Conservation (phyloP, 257 asterid genomes). For the Asclepias syriaca region DNA sequence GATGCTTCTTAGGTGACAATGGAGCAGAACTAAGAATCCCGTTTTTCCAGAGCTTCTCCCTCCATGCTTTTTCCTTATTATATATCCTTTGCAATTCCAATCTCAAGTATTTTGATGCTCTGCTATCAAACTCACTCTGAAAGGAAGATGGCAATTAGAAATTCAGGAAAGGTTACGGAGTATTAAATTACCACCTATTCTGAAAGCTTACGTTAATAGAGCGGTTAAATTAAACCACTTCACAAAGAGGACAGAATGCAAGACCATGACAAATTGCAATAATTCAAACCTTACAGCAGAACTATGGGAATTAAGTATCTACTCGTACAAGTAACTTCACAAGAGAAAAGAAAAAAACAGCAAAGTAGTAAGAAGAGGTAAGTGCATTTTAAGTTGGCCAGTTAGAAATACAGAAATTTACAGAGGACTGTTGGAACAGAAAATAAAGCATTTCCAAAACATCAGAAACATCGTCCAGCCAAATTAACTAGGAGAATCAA, state of each 20-base stretch:
- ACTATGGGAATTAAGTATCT: neutral
- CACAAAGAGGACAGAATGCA: neutral
- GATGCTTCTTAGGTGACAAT: constrained; percentile 57
- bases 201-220: too few species aligned
- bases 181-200: too few species aligned
- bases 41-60: constrained; percentile 80
- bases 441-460: neutral
- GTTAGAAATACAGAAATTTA: neutral
- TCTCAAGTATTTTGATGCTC: constrained; percentile 55
- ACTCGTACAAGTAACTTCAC: neutral
- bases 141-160: constrained; percentile 17
- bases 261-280: neutral
- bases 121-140: constrained; percentile 62
- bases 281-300: neutral
- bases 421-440: neutral
- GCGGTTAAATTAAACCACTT: too few species aligned
- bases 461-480: neutral
- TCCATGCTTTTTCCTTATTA: constrained; percentile 63
- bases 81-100: constrained; percentile 65
- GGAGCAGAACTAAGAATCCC: constrained; percentile 67
- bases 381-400: neutral
- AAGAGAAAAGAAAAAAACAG: neutral
- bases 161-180: neutral
- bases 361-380: neutral
- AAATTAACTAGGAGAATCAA: neutral